These are phyloP conservation scores for Lagenidium giganteum DNA, from an alignment of 352 stramenopile genomes.

Conservation along the genomic window DNA sequence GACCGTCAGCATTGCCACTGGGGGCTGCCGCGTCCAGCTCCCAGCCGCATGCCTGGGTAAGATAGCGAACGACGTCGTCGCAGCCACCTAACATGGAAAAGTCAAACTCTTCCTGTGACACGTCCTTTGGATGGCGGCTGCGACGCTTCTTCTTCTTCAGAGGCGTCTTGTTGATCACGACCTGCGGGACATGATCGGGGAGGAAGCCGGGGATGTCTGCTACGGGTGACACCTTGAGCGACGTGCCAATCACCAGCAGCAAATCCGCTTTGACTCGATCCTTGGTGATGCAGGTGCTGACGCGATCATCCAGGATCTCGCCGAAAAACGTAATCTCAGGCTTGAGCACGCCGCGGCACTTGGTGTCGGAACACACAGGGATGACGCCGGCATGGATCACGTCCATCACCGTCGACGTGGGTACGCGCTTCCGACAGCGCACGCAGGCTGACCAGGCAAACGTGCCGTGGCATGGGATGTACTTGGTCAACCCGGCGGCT, in stretches of 20 bases:
- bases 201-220: conserved; percentile 88
- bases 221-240: conserved; percentile 94
- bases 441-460: conserved; percentile 90
- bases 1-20: not conserved
- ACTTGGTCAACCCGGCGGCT: conserved; percentile 85
- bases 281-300: conserved; percentile 77
- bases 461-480: conserved; percentile 94
- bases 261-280: conserved; percentile 87
- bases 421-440: conserved; percentile 65
- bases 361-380: conserved; percentile 45
- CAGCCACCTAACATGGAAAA: conserved; percentile 77
- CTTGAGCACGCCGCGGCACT: conserved; percentile 94
- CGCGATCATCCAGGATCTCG: conserved; percentile 87
- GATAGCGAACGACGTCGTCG: conserved; percentile 64
- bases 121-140: conserved; percentile 33
- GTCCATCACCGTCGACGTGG: conserved; percentile 43
- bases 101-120: conserved; percentile 72
- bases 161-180: conserved; percentile 89
- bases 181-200: conserved; percentile 68
- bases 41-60: conserved; percentile 61
- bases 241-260: conserved; percentile 98
- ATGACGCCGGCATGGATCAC: conserved; percentile 79
- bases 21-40: conserved; percentile 13
- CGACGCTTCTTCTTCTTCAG: conserved; percentile 77
- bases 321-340: conserved; percentile 98